Evolutionary conservation across 208 protist species (phyloP).

Genomic region (Willaertia magna): DNA sequence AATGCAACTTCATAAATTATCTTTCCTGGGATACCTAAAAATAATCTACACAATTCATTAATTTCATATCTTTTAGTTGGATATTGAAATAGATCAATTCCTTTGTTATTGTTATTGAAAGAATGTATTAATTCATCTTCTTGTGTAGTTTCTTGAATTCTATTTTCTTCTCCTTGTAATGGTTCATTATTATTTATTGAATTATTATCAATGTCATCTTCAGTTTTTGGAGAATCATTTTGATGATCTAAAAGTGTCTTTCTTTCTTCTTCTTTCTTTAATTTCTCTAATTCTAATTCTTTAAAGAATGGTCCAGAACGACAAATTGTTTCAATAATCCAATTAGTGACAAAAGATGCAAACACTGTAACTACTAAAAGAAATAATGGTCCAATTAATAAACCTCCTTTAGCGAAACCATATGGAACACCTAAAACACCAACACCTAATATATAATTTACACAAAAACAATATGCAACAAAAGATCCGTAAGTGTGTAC

Average conservation of each 20-base stretch:
- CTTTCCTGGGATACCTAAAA: background rate
- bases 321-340: background rate
- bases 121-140: too few relatives aligned
- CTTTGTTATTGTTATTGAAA: background rate
- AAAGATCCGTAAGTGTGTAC: slow-evolving; percentile 1
- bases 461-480: slow-evolving; percentile 16
- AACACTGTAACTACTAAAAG: background rate
- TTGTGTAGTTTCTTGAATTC: too few relatives aligned
- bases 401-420: background rate
- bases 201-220: too few relatives aligned
- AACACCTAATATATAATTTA: slow-evolving; percentile 17
- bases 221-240: too few relatives aligned
- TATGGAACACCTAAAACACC: slow-evolving; percentile 4
- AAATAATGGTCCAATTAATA: background rate
- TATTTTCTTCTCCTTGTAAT: too few relatives aligned
- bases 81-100: background rate
- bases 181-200: too few relatives aligned
- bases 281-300: background rate
- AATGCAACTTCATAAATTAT: slow-evolving; percentile 2
- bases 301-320: background rate
- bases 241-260: too few relatives aligned
- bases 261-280: too few relatives aligned
- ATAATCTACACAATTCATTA: background rate
- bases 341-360: background rate
- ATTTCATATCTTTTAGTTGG: background rate